A percentile compares a stretch with the other conserved stretches of the same genome.
Conservation (phyloP, 2,329 filamentous ascomycete genomes). For the Colletotrichum costaricense region DNA sequence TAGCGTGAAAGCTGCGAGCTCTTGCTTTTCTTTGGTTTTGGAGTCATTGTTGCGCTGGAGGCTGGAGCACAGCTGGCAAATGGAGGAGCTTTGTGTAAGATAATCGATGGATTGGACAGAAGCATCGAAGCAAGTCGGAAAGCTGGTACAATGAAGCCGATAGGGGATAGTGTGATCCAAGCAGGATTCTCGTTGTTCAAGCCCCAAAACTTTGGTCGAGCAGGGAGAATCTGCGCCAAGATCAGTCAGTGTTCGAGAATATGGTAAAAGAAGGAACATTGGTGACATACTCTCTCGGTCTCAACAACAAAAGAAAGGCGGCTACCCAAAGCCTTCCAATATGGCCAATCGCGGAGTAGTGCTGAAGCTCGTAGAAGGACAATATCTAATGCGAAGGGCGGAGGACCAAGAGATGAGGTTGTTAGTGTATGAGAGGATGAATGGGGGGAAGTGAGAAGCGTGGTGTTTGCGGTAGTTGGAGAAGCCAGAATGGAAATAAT, state of each 20-base stretch:
- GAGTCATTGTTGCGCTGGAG: not conserved
- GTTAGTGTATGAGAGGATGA: no score
- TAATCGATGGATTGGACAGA: not conserved
- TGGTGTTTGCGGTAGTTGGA: not conserved
- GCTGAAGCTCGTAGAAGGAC: not conserved
- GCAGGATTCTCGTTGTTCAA: not conserved
- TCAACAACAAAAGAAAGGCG: not conserved
- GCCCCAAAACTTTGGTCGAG: not conserved
- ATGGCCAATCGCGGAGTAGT: not conserved
- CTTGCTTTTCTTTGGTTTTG: not conserved
- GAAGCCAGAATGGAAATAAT: not conserved
- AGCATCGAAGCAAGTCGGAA: not conserved
- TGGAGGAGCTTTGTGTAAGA: no score
- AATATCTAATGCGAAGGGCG: not conserved
- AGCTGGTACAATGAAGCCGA: not conserved
- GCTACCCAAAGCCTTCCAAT: not conserved
- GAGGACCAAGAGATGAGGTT: not conserved
- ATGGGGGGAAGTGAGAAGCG: not conserved
- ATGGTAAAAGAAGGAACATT: not conserved
- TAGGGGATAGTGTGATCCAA: not conserved
- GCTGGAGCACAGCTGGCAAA: no score
- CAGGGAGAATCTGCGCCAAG: not conserved
- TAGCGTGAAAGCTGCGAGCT: not conserved
- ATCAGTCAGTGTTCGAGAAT: not conserved
- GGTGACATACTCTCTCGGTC: not conserved